Conservation (phyloP, 371 early-diverging fungal genomes). For the Actinomucor elegans region DNA sequence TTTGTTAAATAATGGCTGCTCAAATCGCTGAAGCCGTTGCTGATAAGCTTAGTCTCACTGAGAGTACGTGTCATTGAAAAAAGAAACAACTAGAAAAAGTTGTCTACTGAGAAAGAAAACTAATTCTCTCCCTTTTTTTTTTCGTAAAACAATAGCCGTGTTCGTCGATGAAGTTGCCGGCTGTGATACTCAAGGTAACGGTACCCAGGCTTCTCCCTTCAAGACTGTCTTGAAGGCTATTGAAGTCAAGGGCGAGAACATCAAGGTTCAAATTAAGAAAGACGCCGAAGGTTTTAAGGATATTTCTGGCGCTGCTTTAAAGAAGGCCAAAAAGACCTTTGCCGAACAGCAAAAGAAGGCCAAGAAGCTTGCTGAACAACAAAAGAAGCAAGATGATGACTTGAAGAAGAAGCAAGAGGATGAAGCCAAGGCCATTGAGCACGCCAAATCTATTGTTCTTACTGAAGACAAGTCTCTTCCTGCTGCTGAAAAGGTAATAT, state of each 20-base stretch:
- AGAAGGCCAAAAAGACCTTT: constrained; percentile 88
- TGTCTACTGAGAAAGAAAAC: not conserved
- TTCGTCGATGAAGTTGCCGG: constrained; percentile 77
- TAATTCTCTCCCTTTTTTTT: not conserved
- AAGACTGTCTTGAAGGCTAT: constrained; percentile 71
- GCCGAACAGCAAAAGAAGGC: constrained; percentile 72
- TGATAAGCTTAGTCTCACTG: constrained; percentile 25
- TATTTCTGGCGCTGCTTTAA: constrained; percentile 86
- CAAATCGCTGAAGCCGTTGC: constrained; percentile 26
- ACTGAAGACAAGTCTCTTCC: constrained; percentile 78
- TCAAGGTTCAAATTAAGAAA: constrained; percentile 70
- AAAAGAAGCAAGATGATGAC: constrained; percentile 68
- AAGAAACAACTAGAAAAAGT: not conserved
- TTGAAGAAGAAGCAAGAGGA: constrained; percentile 67
- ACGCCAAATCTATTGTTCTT: constrained; percentile 81
- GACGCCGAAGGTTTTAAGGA: constrained; percentile 69
- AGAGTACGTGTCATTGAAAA: constrained; percentile 15
- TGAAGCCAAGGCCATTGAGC: constrained; percentile 80
- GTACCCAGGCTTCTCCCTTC: constrained; percentile 65
- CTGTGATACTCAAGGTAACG: constrained; percentile 69
- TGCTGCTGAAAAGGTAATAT: constrained; percentile 68
- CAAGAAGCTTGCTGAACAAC: constrained; percentile 71
- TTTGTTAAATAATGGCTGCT: constrained; percentile 22
- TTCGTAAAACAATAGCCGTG: constrained; percentile 33
- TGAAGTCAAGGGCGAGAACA: constrained; percentile 50